Evolutionary conservation across 2,329 filamentous ascomycete genomes (phyloP), one percentile per base, ranked within the genome.

Genomic region (Xylaria sp.): DNA sequence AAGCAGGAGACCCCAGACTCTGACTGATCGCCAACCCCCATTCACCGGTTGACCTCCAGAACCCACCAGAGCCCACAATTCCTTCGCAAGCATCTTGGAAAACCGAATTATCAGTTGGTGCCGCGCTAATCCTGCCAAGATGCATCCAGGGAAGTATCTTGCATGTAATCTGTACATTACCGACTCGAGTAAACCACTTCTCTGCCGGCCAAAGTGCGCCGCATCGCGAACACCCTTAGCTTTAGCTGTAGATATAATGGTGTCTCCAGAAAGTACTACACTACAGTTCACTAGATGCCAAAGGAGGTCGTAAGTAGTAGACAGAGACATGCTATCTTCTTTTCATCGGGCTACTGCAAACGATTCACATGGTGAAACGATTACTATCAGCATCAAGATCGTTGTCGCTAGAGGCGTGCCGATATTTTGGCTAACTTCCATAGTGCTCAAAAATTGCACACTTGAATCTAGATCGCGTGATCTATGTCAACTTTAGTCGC

Each of bases 1-100:
- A 61, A 68, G 58, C 46, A 59, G 59, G 44, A 36, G n/a, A 69
- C 59, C 67, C 63, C 67, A 36, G 67, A 69, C 59, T 57, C 9
- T 23, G 13, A 59, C 28, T 66, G 56, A 69, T 69, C 51, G 49
- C 51, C 64, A 65, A 67, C 61, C 28, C 40, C 46, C 59, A 63
- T 66, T 66, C 54, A 59, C 53, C 33, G 40, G 13, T 40, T 20
- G 17, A 20, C n/a, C 33, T 53, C 58, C 46, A 33, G 17, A 59
- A 53, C 33, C 59, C 63, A 59, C 63, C n/a, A n/a, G 26, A 64
- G 44, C 38, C 67, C 67, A 67, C 64, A 64, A 69, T 69, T 69
- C 56, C 38, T 64, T 67, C 57, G 42, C 67, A 61, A 56, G 57
- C 59, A 69, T 49, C 54, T 59, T 53, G 49, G 42, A 54, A 60